These are phyloP conservation scores for Malus hybrid DNA, from an alignment of 331 rosid species.

Conservation along the genomic window DNA sequence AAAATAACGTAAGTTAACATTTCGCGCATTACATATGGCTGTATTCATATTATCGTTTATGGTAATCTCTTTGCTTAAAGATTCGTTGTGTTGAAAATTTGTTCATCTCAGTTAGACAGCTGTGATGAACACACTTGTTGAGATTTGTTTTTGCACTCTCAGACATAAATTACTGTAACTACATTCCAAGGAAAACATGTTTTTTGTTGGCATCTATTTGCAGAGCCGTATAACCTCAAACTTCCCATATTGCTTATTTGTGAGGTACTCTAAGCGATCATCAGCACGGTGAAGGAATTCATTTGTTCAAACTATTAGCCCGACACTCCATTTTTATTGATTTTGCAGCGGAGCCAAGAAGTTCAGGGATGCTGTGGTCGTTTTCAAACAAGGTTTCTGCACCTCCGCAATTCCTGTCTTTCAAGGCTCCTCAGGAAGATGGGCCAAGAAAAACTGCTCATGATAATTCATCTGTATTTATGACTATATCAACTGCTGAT, in stretches of 20 bases:
- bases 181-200: constrained; percentile 1
- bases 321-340: background rate
- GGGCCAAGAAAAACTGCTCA: constrained; percentile 28
- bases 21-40: background rate
- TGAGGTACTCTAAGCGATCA: background rate
- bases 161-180: background rate
- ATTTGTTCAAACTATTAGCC: background rate
- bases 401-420: constrained; percentile 63
- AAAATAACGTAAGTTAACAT: constrained; percentile 5
- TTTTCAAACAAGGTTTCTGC: constrained; percentile 69
- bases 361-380: constrained; percentile 87
- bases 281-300: background rate
- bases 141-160: background rate
- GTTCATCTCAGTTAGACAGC: constrained; percentile 3
- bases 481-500: constrained; percentile 41
- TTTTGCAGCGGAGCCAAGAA: constrained; percentile 28
- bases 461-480: constrained; percentile 42
- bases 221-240: background rate
- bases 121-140: background rate
- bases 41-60: constrained; percentile 1
- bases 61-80: constrained; percentile 5
- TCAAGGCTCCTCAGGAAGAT: constrained; percentile 62
- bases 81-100: background rate
- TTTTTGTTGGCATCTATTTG: constrained; percentile 3
- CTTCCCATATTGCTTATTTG: constrained; percentile 7